Base-by-base conservation (phyloP, 2,329 filamentous ascomycete genomes). In the Coniochaeta sp. region DNA sequence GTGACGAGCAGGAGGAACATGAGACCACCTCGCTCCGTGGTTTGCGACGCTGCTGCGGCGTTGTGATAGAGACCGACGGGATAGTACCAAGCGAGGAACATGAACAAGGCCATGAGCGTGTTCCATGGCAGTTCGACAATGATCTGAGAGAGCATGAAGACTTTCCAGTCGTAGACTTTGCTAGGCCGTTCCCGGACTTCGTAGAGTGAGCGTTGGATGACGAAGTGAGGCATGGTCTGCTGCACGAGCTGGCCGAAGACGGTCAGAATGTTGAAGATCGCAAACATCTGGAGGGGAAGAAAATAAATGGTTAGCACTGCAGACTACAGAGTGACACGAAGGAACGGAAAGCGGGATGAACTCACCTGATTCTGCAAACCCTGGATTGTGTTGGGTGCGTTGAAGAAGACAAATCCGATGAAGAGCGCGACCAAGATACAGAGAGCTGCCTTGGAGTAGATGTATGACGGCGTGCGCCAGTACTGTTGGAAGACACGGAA, bases 101-200 rank as follows among this genome's bases (percentile, higher is more conserved):
- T 88, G 64, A 96, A 75, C n/a, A 87, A 80, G 3, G 86, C 84
- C 81, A 90, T 88, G 50, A 95, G 74, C 0, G 86, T 82, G 70
- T 96, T 91, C 87, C 90, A 96, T 0, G 91, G 90, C 1, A 96
- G 77, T 72, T 96, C 93, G 62, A 93, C 90, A 33, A 92, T 76
- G 64, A 96, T 89, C 72, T 93, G 90, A 61, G 88, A 86, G 33
- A 93, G 77, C 81, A 96, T 90, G 70, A 96, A 96, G 6, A 91
- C 85, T 70, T 89, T 86, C 91, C 91, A 96, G 58, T 85, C 86
- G 73, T 96, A 96, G 0, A 90, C 86, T 76, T 93, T 93, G 58
- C 88, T 90, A 0, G 91, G 91, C 4, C 90, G 85, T 74, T 96
- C 91, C 58, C 90, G 89, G 34, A 89, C 89, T 74, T 96, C 91